Base-by-base conservation (phyloP, 2,329 filamentous ascomycete genomes). In the Colletotrichum lini region DNA sequence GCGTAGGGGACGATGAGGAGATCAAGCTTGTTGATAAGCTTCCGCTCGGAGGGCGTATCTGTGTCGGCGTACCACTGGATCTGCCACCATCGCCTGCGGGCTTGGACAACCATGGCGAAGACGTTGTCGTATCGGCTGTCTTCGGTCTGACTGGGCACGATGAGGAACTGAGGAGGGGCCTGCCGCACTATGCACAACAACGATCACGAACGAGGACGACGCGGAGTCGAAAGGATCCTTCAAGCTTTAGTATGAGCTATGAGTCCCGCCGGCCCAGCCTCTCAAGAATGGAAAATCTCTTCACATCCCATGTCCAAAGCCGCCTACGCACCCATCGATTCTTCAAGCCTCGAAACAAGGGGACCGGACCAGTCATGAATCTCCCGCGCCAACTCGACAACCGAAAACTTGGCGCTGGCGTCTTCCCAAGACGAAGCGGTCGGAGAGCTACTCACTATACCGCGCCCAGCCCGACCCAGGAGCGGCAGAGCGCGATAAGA, bases 51-150 rank as follows among this genome's bases (percentile, higher is more conserved):
- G 0, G 81, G 80, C 0, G 80, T 87, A 71, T 90, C 88, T 9
- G 84, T 79, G 40, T 83, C 79, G 7, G 85, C 78, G 75, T 83
- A 88, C 86, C 86, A 88, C 66, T 85, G 80, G 67, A 82, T 75
- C 9, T 82, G 76, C 68, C 79, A 82, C 81, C 81, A 82, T 67
- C 79, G 80, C 69, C 53, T 54, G 23, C 69, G 69, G 23, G 65
- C 45, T 38, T 68, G 69, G 26, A 68, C 65, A 10, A 54, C 53
- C 69, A 72, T 72, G 52, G 30, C 40, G 21, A 9, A 15, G 18
- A 18, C 4, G 7, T 15, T 10, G 35, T 38, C 35, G 21, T 6
- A 21, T 45, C 16, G 4, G 8, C 42, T 44, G 5, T 38, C 9
- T 38, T 58, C n/a, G 30, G 30, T 23, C 56, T 15, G 13, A 16